A percentile compares a stretch with the other conserved stretches of the same genome.
These are phyloP conservation scores for Camellia lanceoleosa DNA, from an alignment of 148 eudicot genomes.

Conservation along the genomic window DNA sequence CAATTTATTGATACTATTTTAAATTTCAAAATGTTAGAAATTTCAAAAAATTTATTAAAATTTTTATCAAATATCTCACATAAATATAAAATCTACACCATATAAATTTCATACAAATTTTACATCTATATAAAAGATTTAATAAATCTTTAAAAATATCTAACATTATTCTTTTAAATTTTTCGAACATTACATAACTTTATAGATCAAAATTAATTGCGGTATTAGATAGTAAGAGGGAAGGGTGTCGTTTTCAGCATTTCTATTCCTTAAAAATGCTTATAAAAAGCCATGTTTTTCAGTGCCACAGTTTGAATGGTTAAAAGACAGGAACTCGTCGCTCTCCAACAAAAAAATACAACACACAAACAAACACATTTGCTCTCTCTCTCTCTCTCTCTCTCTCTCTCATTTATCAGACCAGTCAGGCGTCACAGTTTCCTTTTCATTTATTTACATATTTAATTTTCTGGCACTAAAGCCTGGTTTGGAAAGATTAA, in stretches of 20 bases:
- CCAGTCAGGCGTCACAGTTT: constrained; percentile 8
- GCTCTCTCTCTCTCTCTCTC: constrained; percentile 7
- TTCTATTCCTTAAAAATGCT: constrained; percentile 12
- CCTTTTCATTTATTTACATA: background rate
- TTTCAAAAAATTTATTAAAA: no score
- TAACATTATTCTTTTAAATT: no score
- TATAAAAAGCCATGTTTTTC: constrained; percentile 19
- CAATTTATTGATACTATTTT: no score
- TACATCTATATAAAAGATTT: no score
- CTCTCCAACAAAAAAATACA: constrained; percentile 10
- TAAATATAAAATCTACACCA: no score
- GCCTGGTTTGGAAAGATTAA: no score
- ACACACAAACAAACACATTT: constrained; percentile 9
- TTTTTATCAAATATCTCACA: no score
- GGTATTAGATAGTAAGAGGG: background rate
- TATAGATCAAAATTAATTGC: constrained; percentile 5
- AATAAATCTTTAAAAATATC: no score
- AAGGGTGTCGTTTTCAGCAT: constrained; percentile 12
- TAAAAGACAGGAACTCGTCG: constrained; percentile 19
- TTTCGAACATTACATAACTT: background rate
- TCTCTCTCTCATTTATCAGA: constrained; percentile 17
- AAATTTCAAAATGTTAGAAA: no score
- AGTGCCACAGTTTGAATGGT: constrained; percentile 28
- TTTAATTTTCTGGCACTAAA: background rate
- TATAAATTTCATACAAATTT: no score